Base-by-base conservation (phyloP, 768 basidiomycete genomes). In the Lentinula guzmanii region DNA sequence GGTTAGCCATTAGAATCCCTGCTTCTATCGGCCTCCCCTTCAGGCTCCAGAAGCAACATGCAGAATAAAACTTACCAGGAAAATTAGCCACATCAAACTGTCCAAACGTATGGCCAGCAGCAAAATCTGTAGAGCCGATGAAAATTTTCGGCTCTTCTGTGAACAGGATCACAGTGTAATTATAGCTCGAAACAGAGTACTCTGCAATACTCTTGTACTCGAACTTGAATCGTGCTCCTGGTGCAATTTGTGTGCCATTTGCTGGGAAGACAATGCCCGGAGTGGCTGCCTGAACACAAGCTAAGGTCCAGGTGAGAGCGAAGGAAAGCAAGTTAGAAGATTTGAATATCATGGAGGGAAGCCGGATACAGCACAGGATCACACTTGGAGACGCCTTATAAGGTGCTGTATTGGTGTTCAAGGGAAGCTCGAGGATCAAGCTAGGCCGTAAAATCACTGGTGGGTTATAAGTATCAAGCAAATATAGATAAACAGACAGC, bases 21-120 rank as follows among this genome's bases (percentile, higher is more conserved):
- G 31, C 4, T 2, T 50, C 28, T 31, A 13, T 16, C 28, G 7
- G 9, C 15, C 28, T 28, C 34, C 15, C 13, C 41, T 46, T 33
- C 24, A 21, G 16, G 24, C 37, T n/a, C 34, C n/a, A 52, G 7
- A 18, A 43, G 15, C 10, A 28, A 46, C 6, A 58, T 28, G 50
- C 37, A 9, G 11, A 43, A 31, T 5, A 56, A 18, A 34, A 65
- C 68, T 60, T 48, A 70, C 71, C 70, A 18, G 74, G 74, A 60
- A 75, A 76, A 56, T 72, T 76, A 18, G 67, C 63, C 28, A 64
- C 70, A 50, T 73, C 67, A 64, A 66, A 75, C 5, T 66, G 63
- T 18, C 75, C 75, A 62, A 76, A 74, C 64, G 67, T 72, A 62
- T 72, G 65, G n/a, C 75, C 74, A 43, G 61, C 68, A 55, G 66